Conservation (phyloP, 331 rosid genomes). For the Phaseolus coccineus region DNA sequence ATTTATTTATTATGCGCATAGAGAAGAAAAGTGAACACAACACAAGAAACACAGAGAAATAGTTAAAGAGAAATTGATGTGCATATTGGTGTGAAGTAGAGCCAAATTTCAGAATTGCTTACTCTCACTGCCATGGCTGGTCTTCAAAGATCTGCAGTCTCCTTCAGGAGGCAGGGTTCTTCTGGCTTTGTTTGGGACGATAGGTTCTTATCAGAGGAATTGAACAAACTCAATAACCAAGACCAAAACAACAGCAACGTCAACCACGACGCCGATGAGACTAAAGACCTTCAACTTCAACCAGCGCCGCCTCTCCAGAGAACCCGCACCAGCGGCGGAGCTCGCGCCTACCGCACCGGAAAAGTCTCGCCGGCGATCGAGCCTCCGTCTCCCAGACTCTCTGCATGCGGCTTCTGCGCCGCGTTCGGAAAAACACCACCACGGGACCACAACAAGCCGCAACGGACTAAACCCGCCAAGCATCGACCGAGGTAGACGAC, state of each 20-base stretch:
- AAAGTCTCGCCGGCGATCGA: conserved; percentile 72
- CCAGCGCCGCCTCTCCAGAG: conserved; percentile 39
- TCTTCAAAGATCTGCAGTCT: conserved; percentile 78
- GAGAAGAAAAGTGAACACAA: not conserved
- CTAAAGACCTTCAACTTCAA: conserved; percentile 19
- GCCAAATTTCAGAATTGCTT: not conserved
- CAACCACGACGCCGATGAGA: not conserved
- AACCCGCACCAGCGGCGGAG: conserved; percentile 68
- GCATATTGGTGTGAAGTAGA: not conserved
- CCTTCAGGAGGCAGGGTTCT: conserved; percentile 84
- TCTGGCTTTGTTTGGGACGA: conserved; percentile 88
- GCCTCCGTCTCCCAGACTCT: conserved; percentile 78
- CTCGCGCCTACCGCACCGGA: conserved; percentile 64
- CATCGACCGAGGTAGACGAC: conserved; percentile 59
- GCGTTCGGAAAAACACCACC: conserved; percentile 58
- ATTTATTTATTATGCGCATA: not conserved
- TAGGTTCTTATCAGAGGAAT: conserved; percentile 53
- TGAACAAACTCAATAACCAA: conserved; percentile 44
- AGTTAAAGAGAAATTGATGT: not conserved
- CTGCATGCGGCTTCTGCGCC: conserved; percentile 71
- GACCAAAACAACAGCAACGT: not conserved
- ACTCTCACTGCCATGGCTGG: conserved; percentile 57
- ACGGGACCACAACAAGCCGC: conserved; percentile 48
- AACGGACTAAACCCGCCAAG: conserved; percentile 46
- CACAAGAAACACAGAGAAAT: too few relatives aligned